These are phyloP conservation scores for Diplodia scrobiculata DNA, from an alignment of 2,329 filamentous ascomycete species.

Conservation along the genomic window DNA sequence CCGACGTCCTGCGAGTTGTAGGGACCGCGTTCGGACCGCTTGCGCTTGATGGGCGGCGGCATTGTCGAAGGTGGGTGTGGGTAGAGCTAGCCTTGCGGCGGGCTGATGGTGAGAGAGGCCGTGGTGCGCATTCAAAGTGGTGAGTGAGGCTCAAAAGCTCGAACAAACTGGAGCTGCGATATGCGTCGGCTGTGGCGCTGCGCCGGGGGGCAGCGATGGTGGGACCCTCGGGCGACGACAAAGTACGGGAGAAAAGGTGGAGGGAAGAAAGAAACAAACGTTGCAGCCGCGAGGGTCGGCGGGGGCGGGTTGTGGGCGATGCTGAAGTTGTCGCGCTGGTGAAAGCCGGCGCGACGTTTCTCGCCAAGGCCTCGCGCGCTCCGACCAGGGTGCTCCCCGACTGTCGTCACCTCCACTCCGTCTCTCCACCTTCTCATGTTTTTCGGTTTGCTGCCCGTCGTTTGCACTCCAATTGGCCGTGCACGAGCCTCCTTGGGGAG, in stretches of 20 bases:
- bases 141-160: constrained; percentile 8
- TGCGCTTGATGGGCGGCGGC: constrained; percentile 60
- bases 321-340: constrained; percentile 22
- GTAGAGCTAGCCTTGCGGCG: constrained; percentile 24
- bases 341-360: constrained; percentile 27
- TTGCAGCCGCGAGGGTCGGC: constrained; percentile 25
- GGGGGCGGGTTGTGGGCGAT: constrained; percentile 11
- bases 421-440: neutral
- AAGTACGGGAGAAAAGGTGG: constrained; percentile 38
- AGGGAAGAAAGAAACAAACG: constrained; percentile 27
- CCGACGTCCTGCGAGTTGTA: constrained; percentile 43
- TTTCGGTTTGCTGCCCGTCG: neutral
- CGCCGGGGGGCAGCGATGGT: constrained; percentile 3
- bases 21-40: constrained; percentile 51
- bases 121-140: constrained; percentile 26
- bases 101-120: constrained; percentile 17
- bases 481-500: neutral
- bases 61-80: constrained; percentile 41
- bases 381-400: neutral
- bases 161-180: constrained; percentile 24
- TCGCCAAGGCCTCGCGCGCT: constrained; percentile 7
- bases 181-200: constrained; percentile 4
- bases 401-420: constrained; percentile 12
- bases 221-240: constrained; percentile 28
- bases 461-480: neutral